These are phyloP conservation scores for Ceratobasidium sp. DNA, from an alignment of 1,284 basidiomycete genomes.

Conservation along the genomic window DNA sequence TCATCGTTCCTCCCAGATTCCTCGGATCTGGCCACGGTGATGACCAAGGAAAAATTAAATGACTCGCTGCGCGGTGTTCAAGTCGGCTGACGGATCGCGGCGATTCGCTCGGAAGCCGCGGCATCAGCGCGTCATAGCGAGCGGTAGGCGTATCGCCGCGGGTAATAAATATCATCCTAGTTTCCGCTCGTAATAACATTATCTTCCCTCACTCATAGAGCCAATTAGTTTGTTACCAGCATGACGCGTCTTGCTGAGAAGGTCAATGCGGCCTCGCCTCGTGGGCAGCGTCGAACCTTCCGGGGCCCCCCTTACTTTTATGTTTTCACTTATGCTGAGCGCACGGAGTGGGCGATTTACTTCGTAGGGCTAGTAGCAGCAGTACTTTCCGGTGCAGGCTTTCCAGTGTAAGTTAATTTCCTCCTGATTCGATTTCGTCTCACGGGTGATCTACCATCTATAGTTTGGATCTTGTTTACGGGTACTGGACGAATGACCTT, in stretches of 20 bases:
- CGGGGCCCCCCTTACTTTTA: conserved; percentile 32
- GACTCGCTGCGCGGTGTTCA: not conserved
- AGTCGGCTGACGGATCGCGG: conserved; percentile 5
- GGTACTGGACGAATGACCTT: conserved; percentile 26
- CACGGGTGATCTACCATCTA: not conserved
- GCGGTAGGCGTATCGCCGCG: conserved; percentile 26
- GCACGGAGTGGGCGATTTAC: conserved; percentile 28
- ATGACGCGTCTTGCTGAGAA: not conserved
- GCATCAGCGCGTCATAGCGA: not conserved
- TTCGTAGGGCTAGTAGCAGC: conserved; percentile 14
- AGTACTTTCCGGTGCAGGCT: conserved; percentile 26
- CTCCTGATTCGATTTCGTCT: not conserved
- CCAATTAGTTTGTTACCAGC: not conserved
- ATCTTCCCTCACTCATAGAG: not conserved
- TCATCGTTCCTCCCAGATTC: not conserved
- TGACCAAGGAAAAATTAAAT: conserved; percentile 15
- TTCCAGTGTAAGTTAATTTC: conserved; percentile 28
- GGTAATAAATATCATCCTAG: conserved; percentile 8
- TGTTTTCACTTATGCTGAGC: conserved; percentile 39
- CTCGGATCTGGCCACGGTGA: not conserved
- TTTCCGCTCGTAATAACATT: not conserved
- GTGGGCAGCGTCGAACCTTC: not conserved
- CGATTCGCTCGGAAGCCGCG: conserved; percentile 33
- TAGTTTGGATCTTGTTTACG: conserved; percentile 18
- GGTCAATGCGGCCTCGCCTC: not conserved